These are phyloP conservation scores for Metschnikowia drakensbergensis DNA, from an alignment of 805 yeast genomes.

Conservation along the genomic window DNA sequence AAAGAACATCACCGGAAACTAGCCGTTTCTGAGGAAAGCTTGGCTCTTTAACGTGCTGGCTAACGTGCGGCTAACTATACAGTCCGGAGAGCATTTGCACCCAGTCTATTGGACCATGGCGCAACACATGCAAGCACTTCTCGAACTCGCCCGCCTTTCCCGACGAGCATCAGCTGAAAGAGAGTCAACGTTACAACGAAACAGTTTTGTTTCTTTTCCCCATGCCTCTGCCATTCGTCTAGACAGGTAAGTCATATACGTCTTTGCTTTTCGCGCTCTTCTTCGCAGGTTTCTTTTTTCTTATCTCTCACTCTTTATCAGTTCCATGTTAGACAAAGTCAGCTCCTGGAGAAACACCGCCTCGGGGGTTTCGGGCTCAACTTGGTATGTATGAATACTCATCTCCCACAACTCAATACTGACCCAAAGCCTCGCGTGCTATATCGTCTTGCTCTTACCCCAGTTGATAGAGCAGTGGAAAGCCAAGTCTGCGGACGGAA, in stretches of 20 bases:
- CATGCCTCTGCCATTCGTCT: background rate
- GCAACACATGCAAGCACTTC: too few relatives aligned
- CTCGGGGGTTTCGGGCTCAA: conserved; percentile 66
- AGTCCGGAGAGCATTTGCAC: background rate
- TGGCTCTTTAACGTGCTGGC: too few relatives aligned
- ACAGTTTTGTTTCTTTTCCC: too few relatives aligned
- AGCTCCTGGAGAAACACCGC: conserved; percentile 36
- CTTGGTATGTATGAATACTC: conserved; percentile 38
- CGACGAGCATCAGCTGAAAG: too few relatives aligned
- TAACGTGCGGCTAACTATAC: background rate
- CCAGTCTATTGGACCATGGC: background rate
- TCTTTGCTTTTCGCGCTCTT: conserved; percentile 5
- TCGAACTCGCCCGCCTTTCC: background rate
- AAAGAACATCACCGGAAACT: background rate
- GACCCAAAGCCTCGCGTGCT: conserved; percentile 57
- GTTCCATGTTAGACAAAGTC: conserved; percentile 8
- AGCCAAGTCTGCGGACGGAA: conserved; percentile 69
- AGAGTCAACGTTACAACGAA: too few relatives aligned
- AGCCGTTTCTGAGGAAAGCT: background rate
- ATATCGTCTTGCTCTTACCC: conserved; percentile 73
- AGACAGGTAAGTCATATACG: background rate
- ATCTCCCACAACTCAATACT: background rate
- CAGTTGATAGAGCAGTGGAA: conserved; percentile 81
- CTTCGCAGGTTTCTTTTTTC: conserved; percentile 2
- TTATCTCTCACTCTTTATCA: conserved; percentile 1